Percentiles rank a stretch among this genome's conserved stretches.
Evolutionary conservation across 345 rosid species (phyloP).

Genomic region (Rhodamnia argentea): DNA sequence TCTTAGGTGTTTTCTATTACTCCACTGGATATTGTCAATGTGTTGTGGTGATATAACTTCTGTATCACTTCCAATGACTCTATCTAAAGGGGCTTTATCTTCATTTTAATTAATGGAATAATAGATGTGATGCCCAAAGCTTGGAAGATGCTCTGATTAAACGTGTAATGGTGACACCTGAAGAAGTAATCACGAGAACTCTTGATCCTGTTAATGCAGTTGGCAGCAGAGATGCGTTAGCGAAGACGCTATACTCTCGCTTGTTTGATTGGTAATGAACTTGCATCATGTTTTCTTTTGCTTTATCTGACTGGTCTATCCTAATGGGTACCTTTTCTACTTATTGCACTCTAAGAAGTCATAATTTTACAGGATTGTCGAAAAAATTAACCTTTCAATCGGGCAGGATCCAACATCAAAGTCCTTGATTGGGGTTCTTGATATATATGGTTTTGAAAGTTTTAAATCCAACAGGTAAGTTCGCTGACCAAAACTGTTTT

Average conservation of each 20-base stretch:
- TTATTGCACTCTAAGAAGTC: not conserved
- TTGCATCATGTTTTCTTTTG: slow-evolving; percentile 5
- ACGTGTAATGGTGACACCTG: slow-evolving; percentile 93
- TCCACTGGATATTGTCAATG: not conserved
- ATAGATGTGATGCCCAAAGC: slow-evolving; percentile 70
- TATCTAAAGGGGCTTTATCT: not conserved
- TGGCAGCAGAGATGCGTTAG: slow-evolving; percentile 79
- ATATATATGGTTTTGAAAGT: slow-evolving; percentile 95
- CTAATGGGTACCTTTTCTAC: not conserved
- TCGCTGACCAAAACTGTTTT: not conserved
- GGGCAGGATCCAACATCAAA: slow-evolving; percentile 91
- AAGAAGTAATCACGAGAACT: slow-evolving; percentile 76
- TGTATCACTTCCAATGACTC: not conserved
- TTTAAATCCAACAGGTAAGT: slow-evolving; percentile 75
- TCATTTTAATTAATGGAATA: slow-evolving; percentile 8
- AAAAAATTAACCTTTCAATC: slow-evolving; percentile 74
- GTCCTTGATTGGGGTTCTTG: slow-evolving; percentile 79
- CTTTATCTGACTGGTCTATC: not conserved
- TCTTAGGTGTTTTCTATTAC: slow-evolving; percentile 25
- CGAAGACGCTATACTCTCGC: slow-evolving; percentile 80
- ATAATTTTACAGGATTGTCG: slow-evolving; percentile 62
- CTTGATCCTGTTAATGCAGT: slow-evolving; percentile 70
- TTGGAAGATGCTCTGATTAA: slow-evolving; percentile 84
- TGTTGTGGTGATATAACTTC: not conserved
- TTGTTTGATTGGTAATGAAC: slow-evolving; percentile 74